Base-by-base conservation (phyloP, 192 early-diverging fungal species). In the Chytriomyces sp. region DNA sequence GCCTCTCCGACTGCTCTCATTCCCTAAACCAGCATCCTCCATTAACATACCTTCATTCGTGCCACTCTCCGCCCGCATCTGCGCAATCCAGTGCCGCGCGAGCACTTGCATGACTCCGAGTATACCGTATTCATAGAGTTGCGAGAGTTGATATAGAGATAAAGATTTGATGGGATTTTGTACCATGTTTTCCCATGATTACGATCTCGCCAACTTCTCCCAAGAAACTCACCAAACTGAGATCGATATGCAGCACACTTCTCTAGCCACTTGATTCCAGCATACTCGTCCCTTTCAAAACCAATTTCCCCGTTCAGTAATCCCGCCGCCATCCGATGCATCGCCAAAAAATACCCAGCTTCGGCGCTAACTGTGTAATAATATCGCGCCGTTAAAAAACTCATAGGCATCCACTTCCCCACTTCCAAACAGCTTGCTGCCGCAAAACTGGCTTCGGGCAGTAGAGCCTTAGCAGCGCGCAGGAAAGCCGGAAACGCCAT, bases 221-320 rank as follows among this genome's bases (percentile, higher is more conserved):
- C n/a, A n/a, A n/a, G n/a, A n/a, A n/a, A n/a, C n/a, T n/a, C n/a
- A n/a, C n/a, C n/a, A n/a, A n/a, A n/a, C n/a, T n/a, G n/a, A n/a
- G n/a, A n/a, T n/a, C n/a, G n/a, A n/a, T n/a, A n/a, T n/a, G n/a
- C 87, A 5, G 93, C 91, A 4, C 91, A 85, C 52, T 91, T 84
- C 73, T 93, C 89, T 65, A 98, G 82, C 78, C 92, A 96, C 39
- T 89, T 84, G 39, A 95, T 78, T 5, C 89, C 95, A 63, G 91
- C 84, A 67, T 84, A 84, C 63, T 90, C 75, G 72, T 94, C 89
- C 52, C 75, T 75, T 38, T 82, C 76, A 59, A 87, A 85, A 59
- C 86, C 80, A 30, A 96, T 77, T 44, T 90, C 81, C 58, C 95
- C 95, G n/a, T 85, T 78, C 71, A 98, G 75, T 36, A 89, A 88